Evolutionary conservation across 179 eudicot genomes (phyloP).

Genomic region (Drosera spatulata): DNA sequence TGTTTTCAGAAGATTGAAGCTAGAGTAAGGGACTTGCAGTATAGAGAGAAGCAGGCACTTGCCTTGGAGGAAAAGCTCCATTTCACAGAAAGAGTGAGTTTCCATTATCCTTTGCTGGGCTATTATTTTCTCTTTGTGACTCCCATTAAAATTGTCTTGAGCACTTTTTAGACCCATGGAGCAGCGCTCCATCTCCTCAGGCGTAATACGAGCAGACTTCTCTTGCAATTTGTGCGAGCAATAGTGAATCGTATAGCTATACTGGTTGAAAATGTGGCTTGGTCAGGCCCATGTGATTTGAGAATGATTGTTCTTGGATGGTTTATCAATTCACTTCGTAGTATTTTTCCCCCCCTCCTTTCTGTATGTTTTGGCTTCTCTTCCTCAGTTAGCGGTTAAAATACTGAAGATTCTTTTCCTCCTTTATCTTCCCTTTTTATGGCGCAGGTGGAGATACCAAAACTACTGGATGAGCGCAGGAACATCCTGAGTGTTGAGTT

Average conservation of each 20-base stretch:
- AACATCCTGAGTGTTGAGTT: slow-evolving; percentile 30
- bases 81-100: slow-evolving; percentile 70
- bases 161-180: neutral
- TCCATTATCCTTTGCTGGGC: neutral
- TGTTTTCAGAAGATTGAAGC: slow-evolving; percentile 55
- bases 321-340: no score
- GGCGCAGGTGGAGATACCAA: slow-evolving; percentile 60
- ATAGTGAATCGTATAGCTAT: no score
- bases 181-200: no score
- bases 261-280: no score
- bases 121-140: neutral
- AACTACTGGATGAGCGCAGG: slow-evolving; percentile 52
- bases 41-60: slow-evolving; percentile 46
- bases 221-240: no score
- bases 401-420: no score
- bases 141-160: neutral
- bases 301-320: no score
- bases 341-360: no score
- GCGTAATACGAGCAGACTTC: no score
- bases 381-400: no score
- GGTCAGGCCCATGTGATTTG: no score
- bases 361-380: no score
- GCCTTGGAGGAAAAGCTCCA: slow-evolving; percentile 51
- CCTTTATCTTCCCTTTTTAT: slow-evolving; percentile 1
- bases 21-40: slow-evolving; percentile 37